Percentiles rank a stretch among this genome's conserved stretches.
phyloP scores from a whole-genome alignment of 176 grass and related monocot species.

The Musa beccarii region DNA sequence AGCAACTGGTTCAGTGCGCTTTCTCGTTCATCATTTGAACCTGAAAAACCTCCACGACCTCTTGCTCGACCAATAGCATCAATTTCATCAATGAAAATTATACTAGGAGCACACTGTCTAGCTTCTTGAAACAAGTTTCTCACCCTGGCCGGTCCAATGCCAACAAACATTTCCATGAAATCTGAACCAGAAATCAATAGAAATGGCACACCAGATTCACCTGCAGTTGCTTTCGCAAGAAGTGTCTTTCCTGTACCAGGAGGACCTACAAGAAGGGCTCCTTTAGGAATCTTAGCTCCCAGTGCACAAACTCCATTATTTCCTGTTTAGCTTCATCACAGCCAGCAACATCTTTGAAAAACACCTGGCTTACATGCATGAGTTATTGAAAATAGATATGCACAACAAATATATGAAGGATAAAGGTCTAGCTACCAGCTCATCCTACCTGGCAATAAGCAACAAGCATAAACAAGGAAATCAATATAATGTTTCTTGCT shows the following conservation, averaged over 20 bases:
- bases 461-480: neutral
- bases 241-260: slow-evolving; percentile 90
- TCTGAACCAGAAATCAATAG: slow-evolving; percentile 82
- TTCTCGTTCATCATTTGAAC: slow-evolving; percentile 62
- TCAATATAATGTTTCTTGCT: neutral
- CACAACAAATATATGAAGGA: neutral
- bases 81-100: slow-evolving; percentile 94
- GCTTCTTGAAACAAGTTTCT: slow-evolving; percentile 87
- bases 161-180: slow-evolving; percentile 99
- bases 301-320: slow-evolving; percentile 99
- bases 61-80: slow-evolving; percentile 89
- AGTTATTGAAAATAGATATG: neutral
- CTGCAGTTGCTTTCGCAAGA: slow-evolving; percentile 91
- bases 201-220: slow-evolving; percentile 83
- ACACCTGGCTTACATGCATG: slow-evolving; percentile 40
- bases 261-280: slow-evolving; percentile 82
- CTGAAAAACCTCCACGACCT: slow-evolving; percentile 56
- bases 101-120: slow-evolving; percentile 64
- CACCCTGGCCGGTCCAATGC: slow-evolving; percentile 87
- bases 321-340: slow-evolving; percentile 98
- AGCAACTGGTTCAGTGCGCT: slow-evolving; percentile 88
- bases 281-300: slow-evolving; percentile 95
- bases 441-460: neutral
- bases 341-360: slow-evolving; percentile 93
- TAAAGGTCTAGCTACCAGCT: neutral